These are phyloP conservation scores for Oryza longistaminata DNA, from an alignment of 176 grass and related monocot genomes.

Conservation along the genomic window DNA sequence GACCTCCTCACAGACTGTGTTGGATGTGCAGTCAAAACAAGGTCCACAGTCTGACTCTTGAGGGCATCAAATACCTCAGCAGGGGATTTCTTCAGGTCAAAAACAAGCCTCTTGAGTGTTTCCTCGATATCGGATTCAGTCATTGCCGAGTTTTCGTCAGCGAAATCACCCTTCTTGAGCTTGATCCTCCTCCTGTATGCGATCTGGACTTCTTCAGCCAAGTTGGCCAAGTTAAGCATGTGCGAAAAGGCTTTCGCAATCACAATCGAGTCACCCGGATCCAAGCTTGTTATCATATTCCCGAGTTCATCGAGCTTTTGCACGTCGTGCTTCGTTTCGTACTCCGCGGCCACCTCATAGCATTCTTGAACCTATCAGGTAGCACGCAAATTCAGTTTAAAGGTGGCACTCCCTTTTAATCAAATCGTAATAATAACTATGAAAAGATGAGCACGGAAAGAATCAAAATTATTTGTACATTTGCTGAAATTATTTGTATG, in stretches of 20 bases:
- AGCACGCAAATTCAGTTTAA: constrained; percentile 8
- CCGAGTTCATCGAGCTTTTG: constrained; percentile 70
- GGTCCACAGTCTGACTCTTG: constrained; percentile 72
- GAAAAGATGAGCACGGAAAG: background rate
- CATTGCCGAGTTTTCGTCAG: constrained; percentile 68
- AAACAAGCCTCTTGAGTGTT: constrained; percentile 66
- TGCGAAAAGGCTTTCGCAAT: constrained; percentile 71
- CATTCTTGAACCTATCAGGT: constrained; percentile 76
- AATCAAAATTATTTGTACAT: constrained; percentile 1
- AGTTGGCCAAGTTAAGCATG: constrained; percentile 87
- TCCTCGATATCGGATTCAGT: constrained; percentile 83
- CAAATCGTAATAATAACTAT: background rate
- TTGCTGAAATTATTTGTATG: background rate
- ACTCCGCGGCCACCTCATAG: constrained; percentile 68
- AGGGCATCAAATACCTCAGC: constrained; percentile 76
- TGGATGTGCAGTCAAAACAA: constrained; percentile 78
- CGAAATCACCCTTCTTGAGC: constrained; percentile 72
- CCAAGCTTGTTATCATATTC: constrained; percentile 70
- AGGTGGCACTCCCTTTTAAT: background rate
- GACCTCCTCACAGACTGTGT: constrained; percentile 78
- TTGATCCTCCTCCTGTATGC: constrained; percentile 74
- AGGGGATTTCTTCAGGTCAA: constrained; percentile 66
- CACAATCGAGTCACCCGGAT: constrained; percentile 70
- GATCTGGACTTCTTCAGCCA: constrained; percentile 81
- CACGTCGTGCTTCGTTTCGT: constrained; percentile 58